These are phyloP conservation scores for Gossypium rotundifolium DNA, from an alignment of 345 rosid species.

Conservation along the genomic window DNA sequence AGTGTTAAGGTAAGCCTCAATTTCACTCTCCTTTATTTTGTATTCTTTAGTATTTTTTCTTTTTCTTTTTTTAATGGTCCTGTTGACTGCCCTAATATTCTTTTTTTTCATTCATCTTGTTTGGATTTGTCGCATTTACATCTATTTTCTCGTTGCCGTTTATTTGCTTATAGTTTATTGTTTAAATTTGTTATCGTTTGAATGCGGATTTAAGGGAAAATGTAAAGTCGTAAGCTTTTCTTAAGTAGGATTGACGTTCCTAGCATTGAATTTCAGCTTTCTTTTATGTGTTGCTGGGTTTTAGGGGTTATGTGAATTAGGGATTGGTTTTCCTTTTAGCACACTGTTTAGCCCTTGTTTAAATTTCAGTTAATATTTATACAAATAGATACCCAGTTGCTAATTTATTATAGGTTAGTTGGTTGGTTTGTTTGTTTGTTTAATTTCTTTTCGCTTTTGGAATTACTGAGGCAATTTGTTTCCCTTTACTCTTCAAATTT, in stretches of 20 bases:
- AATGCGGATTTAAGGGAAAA: background rate
- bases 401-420: background rate
- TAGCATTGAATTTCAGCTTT: background rate
- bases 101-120: background rate
- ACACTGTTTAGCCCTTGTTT: background rate
- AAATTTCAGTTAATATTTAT: background rate
- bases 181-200: background rate
- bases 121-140: background rate
- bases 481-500: background rate
- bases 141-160: background rate
- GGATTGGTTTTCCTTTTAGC: background rate
- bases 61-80: background rate
- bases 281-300: background rate
- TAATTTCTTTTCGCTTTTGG: background rate
- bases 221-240: background rate
- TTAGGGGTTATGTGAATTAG: background rate
- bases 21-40: background rate
- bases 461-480: background rate
- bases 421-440: background rate
- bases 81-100: background rate
- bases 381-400: background rate
- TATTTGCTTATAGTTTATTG: background rate
- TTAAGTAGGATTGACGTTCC: background rate
- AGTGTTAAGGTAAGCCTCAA: background rate
- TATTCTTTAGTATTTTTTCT: background rate